Evolutionary conservation across 768 basidiomycete species (phyloP), one percentile per base, ranked within the genome.

Genomic region (Sutorius australiensis): DNA sequence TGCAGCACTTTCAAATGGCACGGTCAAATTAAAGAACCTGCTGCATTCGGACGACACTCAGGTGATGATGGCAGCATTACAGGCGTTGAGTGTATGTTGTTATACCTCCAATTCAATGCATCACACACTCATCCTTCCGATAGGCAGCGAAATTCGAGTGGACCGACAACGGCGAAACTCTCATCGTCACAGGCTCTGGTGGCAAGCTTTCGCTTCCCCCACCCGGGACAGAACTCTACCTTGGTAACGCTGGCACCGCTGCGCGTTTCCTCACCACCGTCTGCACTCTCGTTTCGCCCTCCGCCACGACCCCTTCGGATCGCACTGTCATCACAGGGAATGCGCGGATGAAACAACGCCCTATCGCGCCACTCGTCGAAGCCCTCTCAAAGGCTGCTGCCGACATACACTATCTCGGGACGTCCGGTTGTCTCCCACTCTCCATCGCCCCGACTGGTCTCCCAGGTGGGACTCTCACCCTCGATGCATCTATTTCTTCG

Each of bases 31-130:
- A 51, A 86, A 77, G 70, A 99, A 99, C 61, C 73, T 99, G 6
- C 76, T 99, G 33, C 95, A 98, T 66, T 97, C 94, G 4, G 95
- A 98, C 63, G 95, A 99, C 66, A 99, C 97, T 0, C 93, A 95
- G 61, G 95, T 99, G 49, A 99, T 99, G 97, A 98, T 98, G 94
- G 78, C 86, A 3, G 95, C 95, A 32, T 77, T 98, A 30, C 75
- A 82, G 39, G 91, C 93, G 48, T 81, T 99, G 57, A 87, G 94
- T 77, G 92, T 89, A 51, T 33, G 30, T 41, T 13, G 16, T 40
- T 48, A 14, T 32, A 13, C 30, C 40, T 13, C 39, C 32, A 48
- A 43, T 13, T 27, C 40, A 48, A 43, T 13, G 21, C 40, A 3
- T 37, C 24, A 3, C 33, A 0, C 53, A 3, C 50, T 45, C 51